Base-by-base conservation (phyloP, 768 basidiomycete genomes). In the Boletus tomentosulus region DNA sequence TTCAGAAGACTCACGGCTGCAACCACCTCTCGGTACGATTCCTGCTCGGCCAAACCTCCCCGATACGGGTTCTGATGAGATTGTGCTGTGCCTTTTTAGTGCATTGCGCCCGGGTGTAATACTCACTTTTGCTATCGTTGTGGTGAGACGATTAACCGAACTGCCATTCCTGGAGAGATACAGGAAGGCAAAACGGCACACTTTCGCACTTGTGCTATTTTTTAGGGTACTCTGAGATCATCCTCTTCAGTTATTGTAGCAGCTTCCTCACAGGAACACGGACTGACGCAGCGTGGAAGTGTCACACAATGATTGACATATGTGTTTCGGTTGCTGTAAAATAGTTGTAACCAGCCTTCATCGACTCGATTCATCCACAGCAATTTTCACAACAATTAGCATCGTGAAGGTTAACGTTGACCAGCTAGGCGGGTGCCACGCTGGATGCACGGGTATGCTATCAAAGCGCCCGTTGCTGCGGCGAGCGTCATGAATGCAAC, bases 1-100 rank as follows among this genome's bases (percentile, higher is more conserved):
- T 81, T 27, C 77, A 80, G 59, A 84, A 81, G 55, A 56, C 60
- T 1, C 66, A 65, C 3, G 83, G 83, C 1, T 84, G 83, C 58
- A 77, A 83, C 57, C 81, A 84, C 62, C 81, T 84, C 71, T 78
- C 78, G 45, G 82, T 81, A 38, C 61, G 80, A 69, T 25, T 35
- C 35, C 25, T 24, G 11, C 28, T 39, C 34, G 41, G 19, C 9
- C 4, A 16, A 33, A 24, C 33, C 12, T 27, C 22, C 12, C 19
- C 6, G 3, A 19, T 15, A 11, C 35, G 37, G 50, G 41, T 33
- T 10, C 8, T 38, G 37, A 49, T 44, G 31, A 24, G 12, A 28
- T 50, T 46, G 41, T 53, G 8, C 11, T 46, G 22, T 37, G 27
- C 10, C 4, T 13, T 51, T 25, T 28, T 44, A 83, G 82, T 83